Conservation (phyloP, 768 basidiomycete genomes). For the Termitomyces sp. region DNA sequence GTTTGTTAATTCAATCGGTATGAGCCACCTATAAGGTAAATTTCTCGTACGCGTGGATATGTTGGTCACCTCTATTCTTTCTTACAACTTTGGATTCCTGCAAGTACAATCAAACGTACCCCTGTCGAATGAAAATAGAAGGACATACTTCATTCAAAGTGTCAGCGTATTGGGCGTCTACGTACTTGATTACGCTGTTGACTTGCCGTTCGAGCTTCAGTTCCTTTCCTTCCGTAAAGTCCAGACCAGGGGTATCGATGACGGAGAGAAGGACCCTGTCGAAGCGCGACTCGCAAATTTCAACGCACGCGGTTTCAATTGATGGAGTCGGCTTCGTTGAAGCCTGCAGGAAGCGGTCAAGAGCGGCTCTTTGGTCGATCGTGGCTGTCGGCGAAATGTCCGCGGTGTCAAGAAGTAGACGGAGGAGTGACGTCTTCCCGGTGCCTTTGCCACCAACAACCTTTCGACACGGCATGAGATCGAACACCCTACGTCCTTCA, state of each 20-base stretch:
- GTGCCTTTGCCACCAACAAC: conserved; percentile 77
- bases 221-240: conserved; percentile 68
- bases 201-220: conserved; percentile 78
- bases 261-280: conserved; percentile 76
- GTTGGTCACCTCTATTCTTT: conserved; percentile 84
- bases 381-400: conserved; percentile 78
- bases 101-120: conserved; percentile 2
- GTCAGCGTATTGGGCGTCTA: conserved; percentile 78
- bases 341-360: conserved; percentile 62
- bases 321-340: conserved; percentile 52
- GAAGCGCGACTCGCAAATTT: conserved; percentile 80
- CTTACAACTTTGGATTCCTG: conserved; percentile 88
- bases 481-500: neutral
- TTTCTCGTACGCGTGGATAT: conserved; percentile 73
- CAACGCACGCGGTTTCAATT: conserved; percentile 67
- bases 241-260: conserved; percentile 83
- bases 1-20: conserved; percentile 13
- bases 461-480: conserved; percentile 29
- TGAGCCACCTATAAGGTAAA: neutral
- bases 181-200: conserved; percentile 64
- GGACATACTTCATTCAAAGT: conserved; percentile 76
- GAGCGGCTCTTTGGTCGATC: conserved; percentile 59
- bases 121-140: neutral
- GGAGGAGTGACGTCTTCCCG: conserved; percentile 80
- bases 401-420: conserved; percentile 78